Percentiles rank a stretch among this genome's conserved stretches.
phyloP scores from a whole-genome alignment of 2,329 filamentous ascomycete genomes.

The Cytospora paraplurivora region DNA sequence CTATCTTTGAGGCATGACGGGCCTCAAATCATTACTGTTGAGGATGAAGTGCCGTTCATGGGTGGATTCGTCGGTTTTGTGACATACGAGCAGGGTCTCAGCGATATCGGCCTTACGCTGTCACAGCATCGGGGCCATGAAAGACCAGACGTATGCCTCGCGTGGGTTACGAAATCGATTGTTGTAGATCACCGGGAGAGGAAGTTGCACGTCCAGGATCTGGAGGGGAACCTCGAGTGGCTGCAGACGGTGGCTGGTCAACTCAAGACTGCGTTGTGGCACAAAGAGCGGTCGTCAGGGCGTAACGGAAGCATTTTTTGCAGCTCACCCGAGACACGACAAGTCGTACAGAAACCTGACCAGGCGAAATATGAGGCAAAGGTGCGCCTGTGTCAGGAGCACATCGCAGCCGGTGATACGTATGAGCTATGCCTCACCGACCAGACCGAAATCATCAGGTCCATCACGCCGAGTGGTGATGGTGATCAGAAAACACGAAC shows the following conservation, averaged over 20 bases:
- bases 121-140: slow-evolving; percentile 40
- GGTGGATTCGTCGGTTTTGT: slow-evolving; percentile 84
- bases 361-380: slow-evolving; percentile 60
- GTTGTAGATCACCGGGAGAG: slow-evolving; percentile 72
- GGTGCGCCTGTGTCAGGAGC: slow-evolving; percentile 69
- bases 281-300: slow-evolving; percentile 22
- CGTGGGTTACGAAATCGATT: slow-evolving; percentile 76
- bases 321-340: slow-evolving; percentile 44
- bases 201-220: slow-evolving; percentile 67
- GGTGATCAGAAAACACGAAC: slow-evolving; percentile 35
- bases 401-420: slow-evolving; percentile 75
- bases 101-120: slow-evolving; percentile 54
- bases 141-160: slow-evolving; percentile 72
- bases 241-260: slow-evolving; percentile 42
- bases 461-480: background rate
- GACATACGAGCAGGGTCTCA: slow-evolving; percentile 80
- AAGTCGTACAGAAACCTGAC: slow-evolving; percentile 29
- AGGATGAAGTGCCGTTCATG: slow-evolving; percentile 61
- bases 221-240: slow-evolving; percentile 50
- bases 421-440: slow-evolving; percentile 86
- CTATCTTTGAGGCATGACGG: slow-evolving; percentile 23
- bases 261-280: slow-evolving; percentile 38
- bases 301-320: slow-evolving; percentile 36
- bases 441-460: slow-evolving; percentile 62
- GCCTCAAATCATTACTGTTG: slow-evolving; percentile 30